Evolutionary conservation across 2,329 filamentous ascomycete species (phyloP).

Genomic region (Bipolaris bicolor): DNA sequence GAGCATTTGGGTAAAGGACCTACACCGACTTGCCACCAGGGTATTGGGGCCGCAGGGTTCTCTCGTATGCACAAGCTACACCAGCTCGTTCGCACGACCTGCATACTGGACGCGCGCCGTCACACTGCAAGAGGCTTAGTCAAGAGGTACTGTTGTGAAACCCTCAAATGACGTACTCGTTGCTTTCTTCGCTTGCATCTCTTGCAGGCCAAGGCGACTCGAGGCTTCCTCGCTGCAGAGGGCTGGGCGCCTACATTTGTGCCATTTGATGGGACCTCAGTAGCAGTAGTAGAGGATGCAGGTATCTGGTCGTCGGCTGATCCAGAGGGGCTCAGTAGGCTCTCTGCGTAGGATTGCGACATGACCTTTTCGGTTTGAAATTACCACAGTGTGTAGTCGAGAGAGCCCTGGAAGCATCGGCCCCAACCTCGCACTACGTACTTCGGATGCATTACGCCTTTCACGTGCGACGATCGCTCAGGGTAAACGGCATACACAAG

Average conservation of each 20-base stretch:
- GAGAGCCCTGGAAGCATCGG: slow-evolving; percentile 4
- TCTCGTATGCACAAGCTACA: slow-evolving; percentile 33
- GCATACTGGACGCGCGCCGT: slow-evolving; percentile 31
- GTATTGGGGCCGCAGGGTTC: slow-evolving; percentile 32
- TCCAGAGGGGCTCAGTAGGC: slow-evolving; percentile 5
- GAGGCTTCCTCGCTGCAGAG: slow-evolving; percentile 22
- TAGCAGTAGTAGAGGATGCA: slow-evolving; percentile 9
- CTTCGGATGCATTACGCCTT: slow-evolving; percentile 1
- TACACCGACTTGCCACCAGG: slow-evolving; percentile 37
- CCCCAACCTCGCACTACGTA: not conserved
- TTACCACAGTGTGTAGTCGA: slow-evolving; percentile 2
- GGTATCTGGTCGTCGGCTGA: slow-evolving; percentile 1
- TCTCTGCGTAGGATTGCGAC: slow-evolving; percentile 10
- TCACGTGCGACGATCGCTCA: slow-evolving; percentile 1
- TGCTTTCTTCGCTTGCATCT: slow-evolving; percentile 38
- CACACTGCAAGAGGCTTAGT: slow-evolving; percentile 25
- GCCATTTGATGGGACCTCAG: slow-evolving; percentile 11
- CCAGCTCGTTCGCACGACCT: slow-evolving; percentile 29
- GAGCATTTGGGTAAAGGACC: not conserved
- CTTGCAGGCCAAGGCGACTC: slow-evolving; percentile 34
- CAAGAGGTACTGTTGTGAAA: not conserved
- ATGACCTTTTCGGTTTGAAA: slow-evolving; percentile 5
- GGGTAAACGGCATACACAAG: slow-evolving; percentile 2
- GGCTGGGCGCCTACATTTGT: slow-evolving; percentile 4
- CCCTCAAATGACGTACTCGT: slow-evolving; percentile 21